Evolutionary conservation across 2,329 filamentous ascomycete genomes (phyloP).

Genomic region (Ceratocystis cacaofunesta): DNA sequence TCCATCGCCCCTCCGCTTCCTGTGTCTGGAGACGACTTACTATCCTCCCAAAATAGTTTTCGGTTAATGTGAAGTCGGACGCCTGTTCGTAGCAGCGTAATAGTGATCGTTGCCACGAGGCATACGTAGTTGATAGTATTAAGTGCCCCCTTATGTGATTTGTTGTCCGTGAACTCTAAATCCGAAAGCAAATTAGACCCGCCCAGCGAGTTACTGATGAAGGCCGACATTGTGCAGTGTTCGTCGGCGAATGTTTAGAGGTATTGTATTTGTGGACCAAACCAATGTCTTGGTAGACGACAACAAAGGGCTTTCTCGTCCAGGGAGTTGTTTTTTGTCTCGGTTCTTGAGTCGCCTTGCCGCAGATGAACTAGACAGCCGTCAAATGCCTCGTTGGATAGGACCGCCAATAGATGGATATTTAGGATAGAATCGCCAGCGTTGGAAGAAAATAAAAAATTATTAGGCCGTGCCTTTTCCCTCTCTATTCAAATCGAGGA

Average conservation of each 20-base stretch:
- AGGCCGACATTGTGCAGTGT: not conserved
- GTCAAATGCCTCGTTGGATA: too few species aligned
- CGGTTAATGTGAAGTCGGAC: constrained; percentile 8
- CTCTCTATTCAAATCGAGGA: not conserved
- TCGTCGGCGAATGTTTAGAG: not conserved
- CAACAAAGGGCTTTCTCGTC: too few species aligned
- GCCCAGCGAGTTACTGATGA: not conserved
- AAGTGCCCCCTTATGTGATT: not conserved
- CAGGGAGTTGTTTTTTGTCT: too few species aligned
- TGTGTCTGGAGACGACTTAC: constrained; percentile 1
- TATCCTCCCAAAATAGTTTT: constrained; percentile 15
- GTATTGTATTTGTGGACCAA: not conserved
- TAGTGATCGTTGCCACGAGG: not conserved
- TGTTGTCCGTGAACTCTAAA: constrained; percentile 10
- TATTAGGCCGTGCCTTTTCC: not conserved
- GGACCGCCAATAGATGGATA: too few species aligned
- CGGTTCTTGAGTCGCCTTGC: too few species aligned
- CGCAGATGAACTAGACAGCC: too few species aligned
- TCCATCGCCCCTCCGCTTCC: too few species aligned
- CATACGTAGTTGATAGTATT: not conserved
- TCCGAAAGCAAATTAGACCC: not conserved
- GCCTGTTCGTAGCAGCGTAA: constrained; percentile 10
- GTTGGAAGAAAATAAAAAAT: too few species aligned
- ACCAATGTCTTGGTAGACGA: too few species aligned
- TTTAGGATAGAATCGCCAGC: too few species aligned